Evolutionary conservation across 192 early-diverging fungal species (phyloP).

Genomic region (Linnemannia elongata): DNA sequence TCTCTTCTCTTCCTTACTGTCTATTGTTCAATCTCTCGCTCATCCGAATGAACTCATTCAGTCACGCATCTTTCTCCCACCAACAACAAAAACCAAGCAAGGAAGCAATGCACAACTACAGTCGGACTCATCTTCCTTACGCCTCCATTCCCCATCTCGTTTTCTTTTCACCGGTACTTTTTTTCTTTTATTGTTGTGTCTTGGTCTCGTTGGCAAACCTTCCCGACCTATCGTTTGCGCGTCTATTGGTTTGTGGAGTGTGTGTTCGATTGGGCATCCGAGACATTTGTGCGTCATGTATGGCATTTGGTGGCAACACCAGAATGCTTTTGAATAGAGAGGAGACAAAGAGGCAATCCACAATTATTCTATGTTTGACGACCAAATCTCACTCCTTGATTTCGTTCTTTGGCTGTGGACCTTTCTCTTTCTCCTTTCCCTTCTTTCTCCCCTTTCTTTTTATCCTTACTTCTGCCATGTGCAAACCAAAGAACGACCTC

Average conservation of each 20-base stretch:
- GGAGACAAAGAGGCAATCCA: background rate
- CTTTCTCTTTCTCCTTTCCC: background rate
- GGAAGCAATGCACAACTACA: too few species aligned
- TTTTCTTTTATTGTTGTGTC: too few species aligned
- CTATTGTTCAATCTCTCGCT: background rate
- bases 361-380: background rate
- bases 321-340: too few species aligned
- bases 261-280: background rate
- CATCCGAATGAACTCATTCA: too few species aligned
- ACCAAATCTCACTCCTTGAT: background rate
- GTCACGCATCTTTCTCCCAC: too few species aligned
- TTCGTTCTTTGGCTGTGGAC: background rate
- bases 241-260: background rate
- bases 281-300: constrained; percentile 12
- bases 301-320: background rate
- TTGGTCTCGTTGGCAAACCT: background rate
- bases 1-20: background rate
- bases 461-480: background rate
- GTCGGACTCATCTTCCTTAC: too few species aligned
- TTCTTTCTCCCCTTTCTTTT: background rate
- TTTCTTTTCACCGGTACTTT: too few species aligned
- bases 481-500: background rate
- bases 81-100: too few species aligned
- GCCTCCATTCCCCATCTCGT: too few species aligned
- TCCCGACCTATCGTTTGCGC: background rate